Base-by-base conservation (phyloP, 2,329 filamentous ascomycete genomes). In the Clonostachys byssicola region DNA sequence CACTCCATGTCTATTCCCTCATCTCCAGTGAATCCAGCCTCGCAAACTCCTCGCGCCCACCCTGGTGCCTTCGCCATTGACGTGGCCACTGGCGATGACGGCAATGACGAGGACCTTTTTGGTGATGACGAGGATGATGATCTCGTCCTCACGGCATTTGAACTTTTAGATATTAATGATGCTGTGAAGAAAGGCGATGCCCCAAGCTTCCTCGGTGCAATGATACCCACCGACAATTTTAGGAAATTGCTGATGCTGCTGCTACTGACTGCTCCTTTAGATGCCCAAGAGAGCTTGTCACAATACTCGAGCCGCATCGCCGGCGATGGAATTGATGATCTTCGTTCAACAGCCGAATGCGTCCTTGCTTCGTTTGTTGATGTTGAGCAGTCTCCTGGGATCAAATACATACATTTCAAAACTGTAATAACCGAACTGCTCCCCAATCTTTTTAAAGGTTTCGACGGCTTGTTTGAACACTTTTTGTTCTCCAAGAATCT, bases 401-500 rank as follows among this genome's bases (percentile, higher is more conserved):
- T 89, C 54, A 80, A 73, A 50, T 85, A 81, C 54, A 66, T 69
- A 42, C 78, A 78, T 38, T 88, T 88, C 66, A 75, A 78, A 58
- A 66, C 69, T 6, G 73, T 85, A 34, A 69, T 88, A 47, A 77
- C 81, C 10, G 67, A 73, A 34, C 78, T 78, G 42, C 74, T 86
- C 45, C 85, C 86, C 2, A 82, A 81, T 55, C 65, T 91, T 1
- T 89, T 91, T 58, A 70, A 77, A 46, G 83, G 85, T 0, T 77
- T 90, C 52, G 81, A 79, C 51, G 75, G 82, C 1, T 67, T 91
- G 2, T 90, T 89, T 60, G 85, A 89, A 53, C 83, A 85, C 59
- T 89, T 91, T 54, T 73, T 90, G 23, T 91, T 89, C 56, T 86
- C 84, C 23, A 86, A 84, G 56, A 84, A 85, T 52, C 70, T 89